These are phyloP conservation scores for Metarhizium robertsii DNA, from an alignment of 2,329 filamentous ascomycete species.

Conservation along the genomic window DNA sequence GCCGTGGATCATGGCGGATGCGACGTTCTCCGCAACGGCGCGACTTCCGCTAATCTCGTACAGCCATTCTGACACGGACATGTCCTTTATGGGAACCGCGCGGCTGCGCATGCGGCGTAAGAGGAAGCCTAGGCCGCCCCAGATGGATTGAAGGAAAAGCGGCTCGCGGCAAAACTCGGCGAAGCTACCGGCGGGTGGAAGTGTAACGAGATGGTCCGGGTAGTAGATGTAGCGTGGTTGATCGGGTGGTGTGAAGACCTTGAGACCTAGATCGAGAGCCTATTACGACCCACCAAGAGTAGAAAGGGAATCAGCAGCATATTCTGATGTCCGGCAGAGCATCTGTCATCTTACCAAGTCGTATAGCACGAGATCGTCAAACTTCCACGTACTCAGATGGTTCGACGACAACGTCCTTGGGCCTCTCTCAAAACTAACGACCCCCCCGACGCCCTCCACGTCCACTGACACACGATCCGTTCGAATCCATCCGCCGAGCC, in stretches of 20 bases:
- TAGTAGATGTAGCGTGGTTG: conserved; percentile 71
- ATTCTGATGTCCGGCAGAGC: not conserved
- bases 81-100: conserved; percentile 17
- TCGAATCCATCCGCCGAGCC: conserved; percentile 76
- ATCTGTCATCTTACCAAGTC: conserved; percentile 51
- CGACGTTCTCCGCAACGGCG: conserved; percentile 56
- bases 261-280: conserved; percentile 26
- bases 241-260: conserved; percentile 40
- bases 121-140: conserved; percentile 17
- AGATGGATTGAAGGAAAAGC: conserved; percentile 22
- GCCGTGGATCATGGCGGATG: conserved; percentile 72
- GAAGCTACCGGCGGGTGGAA: conserved; percentile 20
- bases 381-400: conserved; percentile 28
- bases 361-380: conserved; percentile 57
- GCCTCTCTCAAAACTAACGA: conserved; percentile 72
- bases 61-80: conserved; percentile 28
- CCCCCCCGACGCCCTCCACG: conserved; percentile 42
- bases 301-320: too few relatives aligned
- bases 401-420: conserved; percentile 64
- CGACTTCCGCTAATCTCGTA: conserved; percentile 18
- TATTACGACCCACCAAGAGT: conserved; percentile 4
- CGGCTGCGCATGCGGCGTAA: conserved; percentile 12
- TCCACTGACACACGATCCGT: conserved; percentile 52
- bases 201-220: conserved; percentile 54
- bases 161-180: conserved; percentile 19